Evolutionary conservation across 2,329 filamentous ascomycete species (phyloP).

Genomic region (Fusarium nelsonii): DNA sequence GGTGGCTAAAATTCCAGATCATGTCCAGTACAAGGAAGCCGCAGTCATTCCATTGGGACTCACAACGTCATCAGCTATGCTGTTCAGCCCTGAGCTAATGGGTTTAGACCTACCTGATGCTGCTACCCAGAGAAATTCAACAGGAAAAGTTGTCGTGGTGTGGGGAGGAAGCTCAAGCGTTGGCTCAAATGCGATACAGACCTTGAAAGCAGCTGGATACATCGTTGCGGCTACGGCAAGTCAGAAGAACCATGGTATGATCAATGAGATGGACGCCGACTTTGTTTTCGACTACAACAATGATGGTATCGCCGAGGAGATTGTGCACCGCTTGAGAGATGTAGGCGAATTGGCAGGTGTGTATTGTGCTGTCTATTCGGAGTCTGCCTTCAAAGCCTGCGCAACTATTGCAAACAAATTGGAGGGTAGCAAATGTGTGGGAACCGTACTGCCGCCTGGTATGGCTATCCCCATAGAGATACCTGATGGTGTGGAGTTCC

Average conservation of each 20-base stretch:
- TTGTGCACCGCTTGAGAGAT: accelerated
- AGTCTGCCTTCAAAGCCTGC: not conserved
- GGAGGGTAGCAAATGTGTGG: not conserved
- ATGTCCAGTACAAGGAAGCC: not conserved
- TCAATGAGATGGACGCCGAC: not conserved
- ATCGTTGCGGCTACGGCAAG: not conserved
- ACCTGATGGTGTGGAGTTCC: not conserved
- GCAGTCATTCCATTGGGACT: not conserved
- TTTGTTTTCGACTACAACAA: conserved; percentile 1
- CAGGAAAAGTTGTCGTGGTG: not conserved
- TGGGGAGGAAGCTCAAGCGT: conserved; percentile 9
- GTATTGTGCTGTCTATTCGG: not conserved
- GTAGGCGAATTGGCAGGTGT: not conserved
- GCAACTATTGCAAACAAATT: not conserved
- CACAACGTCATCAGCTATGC: not conserved
- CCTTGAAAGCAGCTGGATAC: conserved; percentile 1
- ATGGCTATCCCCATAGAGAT: accelerated
- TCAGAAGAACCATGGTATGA: not conserved
- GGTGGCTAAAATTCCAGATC: not conserved
- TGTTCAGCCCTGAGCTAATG: not conserved
- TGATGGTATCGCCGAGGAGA: not conserved
- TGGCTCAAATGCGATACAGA: not conserved
- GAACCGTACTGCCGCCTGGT: not conserved
- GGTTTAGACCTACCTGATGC: not conserved
- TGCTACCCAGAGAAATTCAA: not conserved